phyloP scores from a whole-genome alignment of 176 grass and related monocot species.

The Ensete glaucum region DNA sequence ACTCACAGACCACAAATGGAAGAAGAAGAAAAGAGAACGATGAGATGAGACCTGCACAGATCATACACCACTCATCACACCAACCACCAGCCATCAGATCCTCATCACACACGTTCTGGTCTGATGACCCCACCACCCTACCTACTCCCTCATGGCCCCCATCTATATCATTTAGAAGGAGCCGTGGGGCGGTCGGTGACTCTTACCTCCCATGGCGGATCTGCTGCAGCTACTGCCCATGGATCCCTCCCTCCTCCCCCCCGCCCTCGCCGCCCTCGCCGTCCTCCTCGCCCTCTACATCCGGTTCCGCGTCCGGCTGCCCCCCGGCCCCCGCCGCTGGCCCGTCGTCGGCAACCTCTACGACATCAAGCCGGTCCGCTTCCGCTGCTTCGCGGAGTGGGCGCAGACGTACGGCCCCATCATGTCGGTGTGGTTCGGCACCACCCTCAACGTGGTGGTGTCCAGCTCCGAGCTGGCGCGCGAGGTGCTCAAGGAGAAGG shows the following conservation, averaged over 20 bases:
- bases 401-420: slow-evolving; percentile 49
- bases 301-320: slow-evolving; percentile 30
- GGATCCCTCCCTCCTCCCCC: slow-evolving; percentile 20
- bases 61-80: no score
- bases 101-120: no score
- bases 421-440: slow-evolving; percentile 61
- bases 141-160: no score
- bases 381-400: slow-evolving; percentile 77
- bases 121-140: no score
- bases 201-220: background rate
- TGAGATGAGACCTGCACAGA: no score
- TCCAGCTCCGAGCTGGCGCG: slow-evolving; percentile 46
- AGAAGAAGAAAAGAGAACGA: no score
- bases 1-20: no score
- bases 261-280: slow-evolving; percentile 21
- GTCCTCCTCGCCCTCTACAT: slow-evolving; percentile 26
- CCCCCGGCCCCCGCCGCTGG: slow-evolving; percentile 45
- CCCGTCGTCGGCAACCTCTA: slow-evolving; percentile 79
- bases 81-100: no score
- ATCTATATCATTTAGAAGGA: no score
- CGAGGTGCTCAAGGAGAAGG: slow-evolving; percentile 64
- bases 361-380: slow-evolving; percentile 56
- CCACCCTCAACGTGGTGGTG: slow-evolving; percentile 42
- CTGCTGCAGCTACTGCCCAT: background rate
- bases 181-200: no score